Conservation (phyloP, 768 basidiomycete species). For the Macrolepiota albuminosa region DNA sequence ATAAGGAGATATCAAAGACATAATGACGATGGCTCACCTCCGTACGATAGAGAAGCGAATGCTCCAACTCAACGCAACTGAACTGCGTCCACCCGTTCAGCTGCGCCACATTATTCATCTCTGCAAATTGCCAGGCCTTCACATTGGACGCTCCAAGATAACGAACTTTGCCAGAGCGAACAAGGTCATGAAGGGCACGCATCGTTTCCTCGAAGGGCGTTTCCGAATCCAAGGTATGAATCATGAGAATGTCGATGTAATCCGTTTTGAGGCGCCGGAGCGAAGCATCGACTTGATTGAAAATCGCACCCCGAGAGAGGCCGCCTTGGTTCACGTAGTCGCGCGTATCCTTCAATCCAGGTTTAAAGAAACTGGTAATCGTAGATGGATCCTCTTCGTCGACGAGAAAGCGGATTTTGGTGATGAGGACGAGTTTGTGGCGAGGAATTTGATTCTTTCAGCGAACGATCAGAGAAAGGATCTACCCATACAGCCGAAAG, state of each 20-base stretch:
- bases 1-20: not conserved
- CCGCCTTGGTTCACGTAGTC: conserved; percentile 16
- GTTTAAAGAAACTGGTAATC: not conserved
- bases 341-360: conserved; percentile 4
- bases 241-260: conserved; percentile 34
- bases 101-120: conserved; percentile 38
- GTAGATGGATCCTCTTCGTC: not conserved
- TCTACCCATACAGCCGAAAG: too few relatives aligned
- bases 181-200: conserved; percentile 42
- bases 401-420: conserved; percentile 3
- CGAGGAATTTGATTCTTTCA: conserved; percentile 9
- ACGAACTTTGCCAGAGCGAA: conserved; percentile 35
- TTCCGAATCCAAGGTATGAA: conserved; percentile 33
- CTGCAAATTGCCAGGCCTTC: conserved; percentile 39
- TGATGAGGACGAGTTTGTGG: conserved; percentile 1
- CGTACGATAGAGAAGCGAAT: conserved; percentile 49
- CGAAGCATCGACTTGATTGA: conserved; percentile 27
- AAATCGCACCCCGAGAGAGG: conserved; percentile 21
- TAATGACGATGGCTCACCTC: conserved; percentile 24
- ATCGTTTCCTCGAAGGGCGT: conserved; percentile 36
- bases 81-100: conserved; percentile 46
- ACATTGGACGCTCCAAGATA: conserved; percentile 46
- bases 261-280: conserved; percentile 22
- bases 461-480: not conserved
- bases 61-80: conserved; percentile 49